These are phyloP conservation scores for Epithele typhae DNA, from an alignment of 768 basidiomycete species.

Conservation along the genomic window DNA sequence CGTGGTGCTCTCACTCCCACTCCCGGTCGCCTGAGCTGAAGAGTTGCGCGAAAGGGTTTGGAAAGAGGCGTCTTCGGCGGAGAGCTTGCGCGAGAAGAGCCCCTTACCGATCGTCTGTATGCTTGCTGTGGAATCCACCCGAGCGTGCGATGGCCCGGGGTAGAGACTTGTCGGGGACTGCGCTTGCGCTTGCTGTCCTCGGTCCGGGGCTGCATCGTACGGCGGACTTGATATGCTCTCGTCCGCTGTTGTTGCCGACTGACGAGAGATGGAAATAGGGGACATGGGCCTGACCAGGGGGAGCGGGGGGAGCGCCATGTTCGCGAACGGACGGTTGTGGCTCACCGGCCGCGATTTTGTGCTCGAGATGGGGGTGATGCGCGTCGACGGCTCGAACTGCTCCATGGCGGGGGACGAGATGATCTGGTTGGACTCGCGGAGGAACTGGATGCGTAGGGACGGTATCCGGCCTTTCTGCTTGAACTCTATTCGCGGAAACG, in stretches of 20 bases:
- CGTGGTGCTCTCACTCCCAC: not conserved
- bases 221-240: not conserved
- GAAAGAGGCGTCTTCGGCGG: conserved; percentile 1
- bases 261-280: not conserved
- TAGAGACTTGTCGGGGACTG: too few species aligned
- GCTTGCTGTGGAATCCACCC: conserved; percentile 6
- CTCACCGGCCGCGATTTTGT: conserved; percentile 1
- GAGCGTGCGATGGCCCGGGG: too few species aligned
- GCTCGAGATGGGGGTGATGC: conserved; percentile 2
- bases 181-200: too few species aligned
- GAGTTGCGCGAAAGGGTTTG: conserved; percentile 8
- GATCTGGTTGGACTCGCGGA: conserved; percentile 8
- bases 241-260: not conserved
- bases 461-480: conserved; percentile 7
- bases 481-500: conserved; percentile 2
- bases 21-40: conserved; percentile 1
- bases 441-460: conserved; percentile 11
- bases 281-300: conserved; percentile 1
- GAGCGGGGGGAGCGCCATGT: conserved; percentile 1
- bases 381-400: not conserved
- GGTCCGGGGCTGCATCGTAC: not conserved
- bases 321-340: conserved; percentile 12
- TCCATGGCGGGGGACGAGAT: conserved; percentile 3
- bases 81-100: conserved; percentile 11
- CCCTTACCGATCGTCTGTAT: conserved; percentile 1